Evolutionary conservation across 1,284 basidiomycete genomes (phyloP), one percentile per base, ranked within the genome.

Genomic region (Naganishia sp.): DNA sequence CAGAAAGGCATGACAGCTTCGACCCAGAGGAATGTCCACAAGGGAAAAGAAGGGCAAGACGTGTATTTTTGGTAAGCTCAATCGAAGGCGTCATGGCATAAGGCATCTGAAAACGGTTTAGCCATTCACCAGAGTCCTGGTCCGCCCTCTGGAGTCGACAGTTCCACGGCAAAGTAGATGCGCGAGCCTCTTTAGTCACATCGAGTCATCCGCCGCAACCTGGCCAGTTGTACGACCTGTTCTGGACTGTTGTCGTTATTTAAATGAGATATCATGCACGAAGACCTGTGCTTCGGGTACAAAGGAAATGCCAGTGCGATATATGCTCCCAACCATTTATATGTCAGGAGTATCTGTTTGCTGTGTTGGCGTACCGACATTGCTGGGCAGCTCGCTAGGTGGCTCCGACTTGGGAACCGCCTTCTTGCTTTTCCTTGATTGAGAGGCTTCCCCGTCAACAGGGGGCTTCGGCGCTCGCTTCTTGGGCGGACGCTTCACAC

Each of bases 51-150:
- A 18, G 57, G 57, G 23, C n/a, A 61, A 25, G 57, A 52, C 23
- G 48, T 61, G 13, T 42, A 42, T 21, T 61, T 61, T n/a, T 61
- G 57, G 57, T 61, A 16, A 61, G 57, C 49, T 23, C 0, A 15
- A 11, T 10, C 48, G 6, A 5, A 16, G 28, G 10, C 23, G 7
- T 36, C 7, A 11, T 9, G 13, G 7, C 25, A 33, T 21, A 55
- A 44, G 39, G 13, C 31, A 13, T 10, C 3, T 28, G 28, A 48
- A 39, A 13, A 39, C 13, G 13, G 7, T 9, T n/a, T 11, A 65
- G 66, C n/a, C 66, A 68, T 42, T 68, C 66, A 1, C 66, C 66
- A 10, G 18, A 15, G 43, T 53, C 55, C 18, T 68, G 66, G 66
- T 54, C 36, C 15, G 46, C 54, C 3, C 28, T 68, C 13, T 68